Evolutionary conservation across 768 basidiomycete species (phyloP).

Genomic region (Termitomyces sp.): DNA sequence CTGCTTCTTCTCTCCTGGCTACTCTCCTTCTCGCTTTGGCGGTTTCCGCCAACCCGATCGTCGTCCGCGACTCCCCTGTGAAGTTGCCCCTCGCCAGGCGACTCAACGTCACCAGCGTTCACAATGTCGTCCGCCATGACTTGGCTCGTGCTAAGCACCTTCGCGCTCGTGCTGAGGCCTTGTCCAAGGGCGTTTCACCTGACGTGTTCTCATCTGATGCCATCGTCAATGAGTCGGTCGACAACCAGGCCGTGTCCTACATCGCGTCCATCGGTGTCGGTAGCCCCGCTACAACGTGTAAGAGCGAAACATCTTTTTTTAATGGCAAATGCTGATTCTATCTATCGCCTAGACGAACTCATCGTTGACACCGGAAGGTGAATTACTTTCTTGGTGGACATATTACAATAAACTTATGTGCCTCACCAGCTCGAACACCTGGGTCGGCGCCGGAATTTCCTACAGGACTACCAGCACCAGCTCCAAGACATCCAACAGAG

Average conservation of each 20-base stretch:
- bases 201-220: constrained; percentile 17
- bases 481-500: constrained; percentile 38
- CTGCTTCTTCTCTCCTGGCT: constrained; percentile 38
- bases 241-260: constrained; percentile 41
- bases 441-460: constrained; percentile 52
- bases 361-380: constrained; percentile 62
- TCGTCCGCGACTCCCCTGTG: constrained; percentile 39
- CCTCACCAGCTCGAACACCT: constrained; percentile 58
- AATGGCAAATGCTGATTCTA: background rate
- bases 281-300: constrained; percentile 51
- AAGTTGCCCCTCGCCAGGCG: constrained; percentile 52
- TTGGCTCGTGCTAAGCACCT: constrained; percentile 47
- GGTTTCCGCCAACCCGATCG: constrained; percentile 43
- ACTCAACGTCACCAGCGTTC: constrained; percentile 48
- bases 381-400: background rate
- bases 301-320: constrained; percentile 11
- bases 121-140: constrained; percentile 51
- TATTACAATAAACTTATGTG: background rate
- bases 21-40: constrained; percentile 46
- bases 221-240: constrained; percentile 40
- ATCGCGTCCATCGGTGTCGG: constrained; percentile 51
- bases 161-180: constrained; percentile 36
- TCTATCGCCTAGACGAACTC: constrained; percentile 40
- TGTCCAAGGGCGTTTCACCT: constrained; percentile 23
- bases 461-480: constrained; percentile 55